Percentiles rank a stretch among this genome's conserved stretches.
Conservation (phyloP, 139 green algal genomes). For the Helicosporidium sp. region DNA sequence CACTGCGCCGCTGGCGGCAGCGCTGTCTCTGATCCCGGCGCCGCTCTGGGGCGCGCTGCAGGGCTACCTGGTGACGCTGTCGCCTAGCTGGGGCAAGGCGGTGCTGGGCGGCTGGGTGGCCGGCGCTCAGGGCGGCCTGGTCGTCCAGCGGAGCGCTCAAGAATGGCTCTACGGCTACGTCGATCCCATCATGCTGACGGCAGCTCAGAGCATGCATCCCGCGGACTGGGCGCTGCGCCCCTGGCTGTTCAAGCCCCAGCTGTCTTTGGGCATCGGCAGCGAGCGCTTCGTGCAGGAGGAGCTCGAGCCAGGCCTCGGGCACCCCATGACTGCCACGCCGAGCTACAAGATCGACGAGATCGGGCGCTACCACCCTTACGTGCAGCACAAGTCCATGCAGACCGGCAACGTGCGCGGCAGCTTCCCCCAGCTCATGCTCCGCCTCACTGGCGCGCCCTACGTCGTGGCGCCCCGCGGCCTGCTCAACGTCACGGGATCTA, state of each 20-base stretch:
- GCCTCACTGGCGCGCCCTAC: neutral
- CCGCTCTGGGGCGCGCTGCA: slow-evolving; percentile 3
- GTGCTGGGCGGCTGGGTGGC: slow-evolving; percentile 2
- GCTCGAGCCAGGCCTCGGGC: neutral
- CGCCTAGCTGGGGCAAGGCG: neutral
- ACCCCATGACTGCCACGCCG: neutral
- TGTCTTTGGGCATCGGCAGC: neutral
- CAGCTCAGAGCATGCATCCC: neutral
- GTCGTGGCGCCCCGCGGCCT: neutral
- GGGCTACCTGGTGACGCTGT: slow-evolving; percentile 10
- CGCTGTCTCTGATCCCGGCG: slow-evolving; percentile 2
- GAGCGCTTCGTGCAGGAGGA: slow-evolving; percentile 4
- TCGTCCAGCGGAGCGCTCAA: slow-evolving; percentile 6
- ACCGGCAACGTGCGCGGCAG: slow-evolving; percentile 5
- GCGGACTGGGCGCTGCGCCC: neutral
- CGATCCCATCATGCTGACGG: slow-evolving; percentile 10
- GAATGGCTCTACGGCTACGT: slow-evolving; percentile 20
- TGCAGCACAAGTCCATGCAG: slow-evolving; percentile 10
- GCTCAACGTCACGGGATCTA: neutral
- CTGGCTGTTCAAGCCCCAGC: slow-evolving; percentile 7
- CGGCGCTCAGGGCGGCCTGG: slow-evolving; percentile 5
- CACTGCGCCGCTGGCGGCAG: neutral
- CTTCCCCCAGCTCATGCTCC: slow-evolving; percentile 1
- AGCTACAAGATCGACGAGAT: slow-evolving; percentile 6
- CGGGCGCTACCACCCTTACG: slow-evolving; percentile 7